Evolutionary conservation across 495 filamentous ascomycete species (phyloP).

Genomic region (Thermothielavioides terrestris): DNA sequence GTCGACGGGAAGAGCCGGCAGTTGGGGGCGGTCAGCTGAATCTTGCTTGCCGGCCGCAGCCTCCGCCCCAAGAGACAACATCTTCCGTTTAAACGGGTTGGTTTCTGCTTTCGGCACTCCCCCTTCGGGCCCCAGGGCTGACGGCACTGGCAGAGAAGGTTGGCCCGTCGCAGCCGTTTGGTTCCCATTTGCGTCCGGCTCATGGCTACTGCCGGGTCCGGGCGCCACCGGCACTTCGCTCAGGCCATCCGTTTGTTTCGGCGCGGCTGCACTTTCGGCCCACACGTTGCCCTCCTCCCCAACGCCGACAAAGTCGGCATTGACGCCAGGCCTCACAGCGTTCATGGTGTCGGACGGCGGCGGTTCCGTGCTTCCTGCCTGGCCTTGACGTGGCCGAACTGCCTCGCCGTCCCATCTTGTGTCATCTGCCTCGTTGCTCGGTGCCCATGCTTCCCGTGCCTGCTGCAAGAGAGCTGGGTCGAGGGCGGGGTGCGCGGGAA

Average conservation of each 20-base stretch:
- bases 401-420: constrained; percentile 32
- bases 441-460: constrained; percentile 27
- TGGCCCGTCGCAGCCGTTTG: constrained; percentile 14
- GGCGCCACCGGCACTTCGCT: constrained; percentile 14
- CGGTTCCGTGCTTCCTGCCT: neutral
- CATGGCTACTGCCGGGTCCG: constrained; percentile 15
- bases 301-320: constrained; percentile 11
- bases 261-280: constrained; percentile 7
- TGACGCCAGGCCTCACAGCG: constrained; percentile 22
- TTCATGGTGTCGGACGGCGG: constrained; percentile 15
- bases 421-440: constrained; percentile 27
- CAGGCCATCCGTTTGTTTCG: constrained; percentile 2
- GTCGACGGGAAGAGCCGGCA: constrained; percentile 16
- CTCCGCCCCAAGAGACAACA: constrained; percentile 8
- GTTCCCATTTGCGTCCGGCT: neutral
- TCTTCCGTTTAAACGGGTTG: constrained; percentile 47
- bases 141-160: constrained; percentile 21
- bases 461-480: constrained; percentile 19
- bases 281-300: constrained; percentile 20
- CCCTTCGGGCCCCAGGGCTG: constrained; percentile 27
- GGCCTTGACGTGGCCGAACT: neutral
- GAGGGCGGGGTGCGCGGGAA: constrained; percentile 25
- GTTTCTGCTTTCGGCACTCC: constrained; percentile 31
- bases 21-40: constrained; percentile 12
- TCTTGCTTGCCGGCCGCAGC: neutral